Conservation (phyloP, 139 green algal species). For the Auxenochlorella pyrenoidosa region DNA sequence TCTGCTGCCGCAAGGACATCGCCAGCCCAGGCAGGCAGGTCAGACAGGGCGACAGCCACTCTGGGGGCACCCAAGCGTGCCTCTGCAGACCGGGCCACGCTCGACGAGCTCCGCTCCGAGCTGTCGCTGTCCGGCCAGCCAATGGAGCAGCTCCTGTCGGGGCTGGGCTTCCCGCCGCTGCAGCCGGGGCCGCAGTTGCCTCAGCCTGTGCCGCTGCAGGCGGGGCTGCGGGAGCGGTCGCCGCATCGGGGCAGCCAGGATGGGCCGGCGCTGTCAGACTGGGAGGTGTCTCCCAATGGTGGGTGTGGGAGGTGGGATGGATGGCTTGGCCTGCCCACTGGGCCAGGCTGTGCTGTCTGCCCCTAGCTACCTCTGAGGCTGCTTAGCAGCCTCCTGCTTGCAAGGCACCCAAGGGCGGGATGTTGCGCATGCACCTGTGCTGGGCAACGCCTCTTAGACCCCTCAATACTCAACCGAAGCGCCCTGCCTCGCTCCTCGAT, state of each 20-base stretch:
- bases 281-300: conserved; percentile 9
- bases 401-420: no score
- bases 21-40: no score
- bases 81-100: neutral
- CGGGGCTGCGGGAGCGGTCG: neutral
- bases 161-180: neutral
- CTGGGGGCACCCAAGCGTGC: neutral
- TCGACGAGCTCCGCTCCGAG: conserved; percentile 3
- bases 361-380: no score
- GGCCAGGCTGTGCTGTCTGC: no score
- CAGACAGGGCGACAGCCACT: neutral
- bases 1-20: no score
- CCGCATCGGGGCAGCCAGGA: neutral
- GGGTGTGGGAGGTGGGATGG: no score
- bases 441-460: no score
- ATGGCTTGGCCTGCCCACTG: no score
- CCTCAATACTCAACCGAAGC: no score
- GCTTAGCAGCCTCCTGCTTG: no score
- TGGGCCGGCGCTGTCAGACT: neutral
- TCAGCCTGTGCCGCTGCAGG: neutral
- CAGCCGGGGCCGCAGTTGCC: no score
- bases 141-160: neutral
- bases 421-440: no score
- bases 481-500: neutral
- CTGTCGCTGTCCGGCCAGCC: neutral